Conservation (phyloP, 2,329 filamentous ascomycete genomes). For the Thermothelomyces thermophilus region DNA sequence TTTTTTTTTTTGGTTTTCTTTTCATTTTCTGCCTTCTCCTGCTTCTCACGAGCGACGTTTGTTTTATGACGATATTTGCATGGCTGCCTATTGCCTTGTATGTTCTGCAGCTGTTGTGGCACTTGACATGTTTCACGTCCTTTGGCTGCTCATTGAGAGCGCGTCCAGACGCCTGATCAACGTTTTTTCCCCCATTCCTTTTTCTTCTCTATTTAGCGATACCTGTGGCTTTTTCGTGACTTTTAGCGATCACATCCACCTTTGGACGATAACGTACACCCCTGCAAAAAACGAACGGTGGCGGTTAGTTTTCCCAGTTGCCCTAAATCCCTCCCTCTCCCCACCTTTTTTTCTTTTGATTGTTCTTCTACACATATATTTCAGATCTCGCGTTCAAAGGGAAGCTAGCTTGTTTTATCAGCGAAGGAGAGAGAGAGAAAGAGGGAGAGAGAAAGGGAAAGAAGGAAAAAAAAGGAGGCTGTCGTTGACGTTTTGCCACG, state of each 20-base stretch:
- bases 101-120: constrained; percentile 6
- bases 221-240: background rate
- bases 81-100: constrained; percentile 12
- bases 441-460: background rate
- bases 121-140: constrained; percentile 14
- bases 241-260: background rate
- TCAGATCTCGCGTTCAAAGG: constrained; percentile 4
- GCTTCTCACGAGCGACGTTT: constrained; percentile 21
- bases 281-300: background rate
- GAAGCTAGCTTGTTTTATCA: background rate
- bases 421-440: background rate
- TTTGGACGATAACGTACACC: background rate
- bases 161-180: constrained; percentile 4
- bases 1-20: too few species aligned
- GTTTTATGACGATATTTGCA: constrained; percentile 21
- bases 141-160: constrained; percentile 1
- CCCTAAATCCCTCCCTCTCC: too few species aligned
- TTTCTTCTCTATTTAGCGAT: background rate
- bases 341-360: background rate
- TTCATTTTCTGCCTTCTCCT: constrained; percentile 11
- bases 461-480: background rate
- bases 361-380: constrained; percentile 1
- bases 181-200: background rate
- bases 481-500: constrained; percentile 10
- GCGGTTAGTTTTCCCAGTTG: background rate